Base-by-base conservation (phyloP, 2,329 filamentous ascomycete species). In the Fusarium vanettenii region DNA sequence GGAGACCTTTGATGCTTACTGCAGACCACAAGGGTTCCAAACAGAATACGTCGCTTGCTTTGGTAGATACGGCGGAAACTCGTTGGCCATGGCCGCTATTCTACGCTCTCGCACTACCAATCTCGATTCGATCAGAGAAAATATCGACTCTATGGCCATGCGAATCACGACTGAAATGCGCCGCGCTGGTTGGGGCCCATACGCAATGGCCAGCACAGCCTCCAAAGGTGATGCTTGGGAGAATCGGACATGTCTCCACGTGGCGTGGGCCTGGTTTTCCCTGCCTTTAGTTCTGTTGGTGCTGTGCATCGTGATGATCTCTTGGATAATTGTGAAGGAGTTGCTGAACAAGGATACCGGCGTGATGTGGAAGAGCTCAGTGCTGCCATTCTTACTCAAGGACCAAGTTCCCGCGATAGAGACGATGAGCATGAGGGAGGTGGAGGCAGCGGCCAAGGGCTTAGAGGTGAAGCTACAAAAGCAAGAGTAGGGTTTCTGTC, bases 131-230 rank as follows among this genome's bases (percentile, higher is more conserved):
- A 67, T 67, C 5, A 64, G 55, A 27, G 64, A 67, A 29, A 56
- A 67, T 25, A 18, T 70, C 18, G 64, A 61, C n/a, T 70, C 68
- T 9, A 52, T 67, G 60, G 55, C 68, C 13, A 31, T 67, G 37
- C 37, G 68, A 16, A 39, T 65, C 20, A 67, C 68, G 4, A 56
- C 43, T 8, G 60, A 70, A 45, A 60, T 70, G 18, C 60, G 64
- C 8, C 64, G 50, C 5, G 52, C 27, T 20, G 64, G 64, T 10
- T 31, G 33, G 41, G 37, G 33, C 11, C 35, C 50, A 16, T 60
- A 48, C 20, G 16, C 43, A 48, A n/a, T 39, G 33, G 25, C 33
- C 25, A 8, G 39, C 6, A 25, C 20, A 22, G 29, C 18, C n/a
- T 45, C 37, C 20, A n/a, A 63, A 22, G 66, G 66, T 10, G 22